These are phyloP conservation scores for Spergularia azorica DNA, from an alignment of 179 eudicot species.

Conservation along the genomic window DNA sequence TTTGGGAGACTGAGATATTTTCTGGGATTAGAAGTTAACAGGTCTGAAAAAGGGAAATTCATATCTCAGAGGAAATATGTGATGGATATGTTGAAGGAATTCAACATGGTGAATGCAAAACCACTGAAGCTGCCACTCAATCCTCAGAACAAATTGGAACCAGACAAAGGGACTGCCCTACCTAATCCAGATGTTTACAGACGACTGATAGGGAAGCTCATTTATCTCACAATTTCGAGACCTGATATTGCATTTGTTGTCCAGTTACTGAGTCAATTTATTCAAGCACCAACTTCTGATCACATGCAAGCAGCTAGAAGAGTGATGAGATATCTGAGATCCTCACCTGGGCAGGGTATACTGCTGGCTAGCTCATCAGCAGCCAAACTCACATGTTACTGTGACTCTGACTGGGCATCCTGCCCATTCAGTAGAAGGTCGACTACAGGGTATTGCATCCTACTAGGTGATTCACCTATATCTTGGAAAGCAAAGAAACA, in stretches of 20 bases:
- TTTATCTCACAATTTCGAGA: not conserved
- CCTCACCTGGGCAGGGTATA: not conserved
- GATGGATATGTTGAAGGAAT: not conserved
- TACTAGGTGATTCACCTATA: not conserved
- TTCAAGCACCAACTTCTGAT: not conserved
- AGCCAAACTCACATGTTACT: not conserved
- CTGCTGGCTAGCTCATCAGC: not conserved
- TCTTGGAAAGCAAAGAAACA: slow-evolving; percentile 3
- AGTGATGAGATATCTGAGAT: not conserved
- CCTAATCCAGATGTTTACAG: not conserved
- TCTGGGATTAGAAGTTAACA: not conserved
- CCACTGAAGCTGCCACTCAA: not conserved
- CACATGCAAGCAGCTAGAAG: not conserved
- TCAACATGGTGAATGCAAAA: not conserved
- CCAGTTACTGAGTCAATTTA: not conserved
- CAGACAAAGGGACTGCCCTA: not conserved
- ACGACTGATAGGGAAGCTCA: not conserved
- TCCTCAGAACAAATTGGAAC: not conserved
- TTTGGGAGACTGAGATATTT: not conserved
- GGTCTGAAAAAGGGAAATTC: not conserved
- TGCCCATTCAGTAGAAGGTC: not conserved
- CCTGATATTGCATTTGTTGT: not conserved
- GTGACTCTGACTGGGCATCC: not conserved
- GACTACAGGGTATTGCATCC: not conserved
- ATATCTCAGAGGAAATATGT: not conserved